Percentiles rank a stretch among this genome's conserved stretches.
phyloP scores from a whole-genome alignment of 2,329 filamentous ascomycete genomes.

The Coleophoma crateriformis region DNA sequence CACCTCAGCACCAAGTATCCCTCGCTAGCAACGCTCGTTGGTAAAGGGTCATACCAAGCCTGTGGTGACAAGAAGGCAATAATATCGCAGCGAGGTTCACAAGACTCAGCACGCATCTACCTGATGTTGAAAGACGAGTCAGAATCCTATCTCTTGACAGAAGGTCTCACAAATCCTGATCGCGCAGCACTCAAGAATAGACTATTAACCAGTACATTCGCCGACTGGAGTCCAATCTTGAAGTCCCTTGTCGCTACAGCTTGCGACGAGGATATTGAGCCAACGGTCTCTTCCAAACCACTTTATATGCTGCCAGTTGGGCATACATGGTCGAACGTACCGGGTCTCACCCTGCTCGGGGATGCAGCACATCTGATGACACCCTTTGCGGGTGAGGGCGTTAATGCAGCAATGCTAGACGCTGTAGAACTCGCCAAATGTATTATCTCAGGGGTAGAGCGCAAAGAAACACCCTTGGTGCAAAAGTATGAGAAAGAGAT shows the following conservation, averaged over 20 bases:
- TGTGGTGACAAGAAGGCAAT: slow-evolving; percentile 3
- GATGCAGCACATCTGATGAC: slow-evolving; percentile 45
- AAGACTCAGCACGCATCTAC: slow-evolving; percentile 11
- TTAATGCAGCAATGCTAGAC: slow-evolving; percentile 31
- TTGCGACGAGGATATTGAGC: slow-evolving; percentile 17
- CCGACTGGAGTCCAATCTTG: slow-evolving; percentile 20
- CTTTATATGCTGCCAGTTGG: slow-evolving; percentile 13
- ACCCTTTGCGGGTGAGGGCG: slow-evolving; percentile 38
- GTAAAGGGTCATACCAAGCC: slow-evolving; percentile 9
- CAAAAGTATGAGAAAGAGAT: slow-evolving; percentile 6
- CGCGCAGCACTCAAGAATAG: not conserved
- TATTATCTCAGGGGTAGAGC: slow-evolving; percentile 7
- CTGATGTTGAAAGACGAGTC: slow-evolving; percentile 2
- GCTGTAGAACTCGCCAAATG: slow-evolving; percentile 33
- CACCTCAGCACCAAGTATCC: slow-evolving; percentile 4
- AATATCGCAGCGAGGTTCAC: slow-evolving; percentile 7
- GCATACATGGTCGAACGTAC: slow-evolving; percentile 10
- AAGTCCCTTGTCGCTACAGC: slow-evolving; percentile 19
- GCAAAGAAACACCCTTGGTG: not conserved
- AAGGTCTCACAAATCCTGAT: not conserved
- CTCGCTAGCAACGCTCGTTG: slow-evolving; percentile 5
- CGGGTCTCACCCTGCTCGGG: slow-evolving; percentile 40
- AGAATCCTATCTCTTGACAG: slow-evolving; percentile 1
- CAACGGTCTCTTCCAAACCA: slow-evolving; percentile 9
- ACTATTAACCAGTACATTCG: slow-evolving; percentile 13